These are phyloP conservation scores for Sarocladium brachiariae DNA, from an alignment of 2,329 filamentous ascomycete species.

Conservation along the genomic window DNA sequence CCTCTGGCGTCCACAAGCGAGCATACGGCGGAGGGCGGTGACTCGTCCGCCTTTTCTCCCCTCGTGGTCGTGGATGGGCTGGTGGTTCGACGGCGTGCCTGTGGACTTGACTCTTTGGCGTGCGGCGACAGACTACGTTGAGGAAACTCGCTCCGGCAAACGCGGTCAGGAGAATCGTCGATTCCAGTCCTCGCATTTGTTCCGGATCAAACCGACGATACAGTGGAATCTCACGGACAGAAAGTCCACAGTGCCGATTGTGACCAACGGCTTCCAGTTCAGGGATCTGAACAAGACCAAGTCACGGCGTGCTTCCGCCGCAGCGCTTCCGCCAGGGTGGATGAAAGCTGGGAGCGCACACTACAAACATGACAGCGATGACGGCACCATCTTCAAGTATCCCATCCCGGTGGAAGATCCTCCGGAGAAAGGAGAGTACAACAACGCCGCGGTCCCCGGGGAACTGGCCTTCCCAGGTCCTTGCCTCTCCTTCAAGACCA, in stretches of 20 bases:
- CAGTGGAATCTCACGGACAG: slow-evolving; percentile 35
- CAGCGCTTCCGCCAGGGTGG: slow-evolving; percentile 33
- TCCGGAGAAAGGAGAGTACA: slow-evolving; percentile 22
- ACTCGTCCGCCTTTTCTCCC: slow-evolving; percentile 32
- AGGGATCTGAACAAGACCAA: slow-evolving; percentile 31
- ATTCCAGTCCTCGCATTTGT: slow-evolving; percentile 29
- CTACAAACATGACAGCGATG: slow-evolving; percentile 31
- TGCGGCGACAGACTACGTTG: slow-evolving; percentile 36
- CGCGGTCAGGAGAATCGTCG: slow-evolving; percentile 23
- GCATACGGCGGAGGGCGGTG: slow-evolving; percentile 31
- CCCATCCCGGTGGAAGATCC: slow-evolving; percentile 33
- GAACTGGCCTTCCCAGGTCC: slow-evolving; percentile 30
- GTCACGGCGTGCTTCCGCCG: slow-evolving; percentile 16
- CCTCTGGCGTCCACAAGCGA: slow-evolving; percentile 37
- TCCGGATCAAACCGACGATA: slow-evolving; percentile 31
- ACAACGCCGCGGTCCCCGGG: slow-evolving; percentile 17
- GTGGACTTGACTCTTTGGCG: slow-evolving; percentile 36
- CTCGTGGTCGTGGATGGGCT: slow-evolving; percentile 42
- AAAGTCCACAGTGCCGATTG: slow-evolving; percentile 24
- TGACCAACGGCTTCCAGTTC: slow-evolving; percentile 31
- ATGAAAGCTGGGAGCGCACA: slow-evolving; percentile 28
- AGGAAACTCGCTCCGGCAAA: slow-evolving; percentile 26
- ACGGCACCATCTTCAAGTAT: slow-evolving; percentile 32
- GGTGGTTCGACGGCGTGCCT: slow-evolving; percentile 38
- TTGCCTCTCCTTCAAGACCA: slow-evolving; percentile 33